Evolutionary conservation across 164 flowering plant species (phyloP).

Genomic region (Magnolia sinica): DNA sequence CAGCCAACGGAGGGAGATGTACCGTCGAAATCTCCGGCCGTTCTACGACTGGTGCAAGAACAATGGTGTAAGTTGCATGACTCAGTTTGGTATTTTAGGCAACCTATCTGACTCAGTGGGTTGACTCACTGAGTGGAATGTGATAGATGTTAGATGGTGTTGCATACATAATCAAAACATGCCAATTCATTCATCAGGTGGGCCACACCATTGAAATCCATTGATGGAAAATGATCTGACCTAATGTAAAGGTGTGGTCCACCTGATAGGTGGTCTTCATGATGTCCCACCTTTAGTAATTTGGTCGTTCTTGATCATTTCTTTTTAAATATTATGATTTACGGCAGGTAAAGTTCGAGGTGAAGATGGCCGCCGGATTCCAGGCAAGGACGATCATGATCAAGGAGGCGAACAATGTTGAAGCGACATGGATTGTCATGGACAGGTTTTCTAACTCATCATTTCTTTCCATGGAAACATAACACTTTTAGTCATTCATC

Average conservation of each 20-base stretch:
- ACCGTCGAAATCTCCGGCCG: constrained; percentile 23
- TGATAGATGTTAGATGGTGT: not conserved
- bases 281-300: too few species aligned
- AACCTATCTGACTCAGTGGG: not conserved
- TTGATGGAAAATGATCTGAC: too few species aligned
- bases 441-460: constrained; percentile 26
- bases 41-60: constrained; percentile 29
- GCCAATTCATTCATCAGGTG: too few species aligned
- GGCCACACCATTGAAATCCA: too few species aligned
- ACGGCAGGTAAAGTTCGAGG: constrained; percentile 35
- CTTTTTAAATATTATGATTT: too few species aligned
- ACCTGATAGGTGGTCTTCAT: too few species aligned
- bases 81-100: not conserved
- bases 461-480: not conserved
- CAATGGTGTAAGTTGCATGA: constrained; percentile 25
- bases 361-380: constrained; percentile 28
- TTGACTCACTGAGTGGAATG: not conserved
- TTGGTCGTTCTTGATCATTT: too few species aligned
- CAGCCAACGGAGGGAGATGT: constrained; percentile 19
- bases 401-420: constrained; percentile 25
- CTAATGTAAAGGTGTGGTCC: too few species aligned
- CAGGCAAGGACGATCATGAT: constrained; percentile 19
- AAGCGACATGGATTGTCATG: constrained; percentile 33
- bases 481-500: too few species aligned
- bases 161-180: not conserved